Evolutionary conservation across 257 asterid species (phyloP).

Genomic region (Anisodus acutangulus): DNA sequence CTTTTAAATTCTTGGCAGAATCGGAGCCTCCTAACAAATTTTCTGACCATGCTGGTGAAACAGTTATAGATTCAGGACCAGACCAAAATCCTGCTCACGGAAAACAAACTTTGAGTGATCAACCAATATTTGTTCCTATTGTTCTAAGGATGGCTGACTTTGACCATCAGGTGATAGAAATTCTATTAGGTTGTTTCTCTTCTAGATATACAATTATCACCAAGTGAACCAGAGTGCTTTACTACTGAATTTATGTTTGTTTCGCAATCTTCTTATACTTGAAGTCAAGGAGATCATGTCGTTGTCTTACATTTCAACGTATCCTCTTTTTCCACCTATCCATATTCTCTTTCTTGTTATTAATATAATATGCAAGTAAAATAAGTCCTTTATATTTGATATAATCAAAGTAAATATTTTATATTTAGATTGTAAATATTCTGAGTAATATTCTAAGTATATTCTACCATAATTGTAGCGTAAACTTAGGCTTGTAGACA

Average conservation of each 20-base stretch:
- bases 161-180: constrained; percentile 75
- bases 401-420: too few species aligned
- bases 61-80: constrained; percentile 48
- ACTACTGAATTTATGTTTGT: not conserved
- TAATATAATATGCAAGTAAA: not conserved
- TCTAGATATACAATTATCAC: not conserved
- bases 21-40: not conserved
- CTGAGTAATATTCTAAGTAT: too few species aligned
- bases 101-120: constrained; percentile 69
- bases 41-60: constrained; percentile 48
- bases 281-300: not conserved
- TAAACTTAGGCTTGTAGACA: too few species aligned
- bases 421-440: too few species aligned
- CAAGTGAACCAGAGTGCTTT: not conserved
- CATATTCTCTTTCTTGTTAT: not conserved
- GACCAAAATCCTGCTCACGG: constrained; percentile 44
- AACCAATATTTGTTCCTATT: constrained; percentile 82
- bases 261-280: not conserved
- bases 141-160: constrained; percentile 93
- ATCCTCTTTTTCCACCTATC: not conserved
- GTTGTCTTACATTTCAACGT: not conserved
- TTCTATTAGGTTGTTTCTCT: not conserved
- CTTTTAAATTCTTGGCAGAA: constrained; percentile 20
- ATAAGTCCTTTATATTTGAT: not conserved
- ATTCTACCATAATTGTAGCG: too few species aligned